Evolutionary conservation across 2,329 filamentous ascomycete species (phyloP), one percentile per base, ranked within the genome.

Genomic region (Colletotrichum sp.): DNA sequence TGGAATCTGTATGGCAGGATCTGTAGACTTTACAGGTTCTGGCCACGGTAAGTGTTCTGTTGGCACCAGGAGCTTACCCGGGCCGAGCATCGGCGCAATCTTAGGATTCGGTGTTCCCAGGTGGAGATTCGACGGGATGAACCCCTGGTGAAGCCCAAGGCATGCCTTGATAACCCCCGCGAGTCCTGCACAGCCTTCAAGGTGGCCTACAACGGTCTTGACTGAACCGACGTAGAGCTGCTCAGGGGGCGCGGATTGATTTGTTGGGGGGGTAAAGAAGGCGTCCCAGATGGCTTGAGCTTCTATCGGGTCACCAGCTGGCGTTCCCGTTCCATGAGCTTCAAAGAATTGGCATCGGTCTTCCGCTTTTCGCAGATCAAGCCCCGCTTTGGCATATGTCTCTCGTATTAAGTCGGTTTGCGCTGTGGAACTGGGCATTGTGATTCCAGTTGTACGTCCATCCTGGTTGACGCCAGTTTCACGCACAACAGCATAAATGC

Each of bases 301-400:
- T 68, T 87, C 86, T 9, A 82, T 76, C 0, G 84, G 83, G 70
- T 88, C 86, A 1, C 86, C 86, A 1, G 80, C 81, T 6, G 78
- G 72, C 4, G 86, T 88, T 1, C 85, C 85, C 0, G 86, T 87
- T 2, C 85, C 86, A 61, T 88, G 86, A 22, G 80, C 81, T 69
- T 83, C 81, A 32, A 84, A 75, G 57, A 79, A 79, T 19, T 76
- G 69, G 32, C 63, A 68, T 11, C 65, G 69, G 12, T 69, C 74
- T 13, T 71, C 72, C 5, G 71, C 77, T 11, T 79, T 69, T 8
- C 29, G 15, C 6, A 75, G 8, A 64, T 77, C 63, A 7, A 74
- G 39, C 4, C 78, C 78, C 1, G 72, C 73, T 6, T 57, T 63
- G 7, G 63, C 39, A 71, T 85, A 86, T 3, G 80, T 79, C 4